Percentiles rank a stretch among this genome's conserved stretches.
These are phyloP conservation scores for Fusarium odoratissimum DNA, from an alignment of 2,329 filamentous ascomycete genomes.

Conservation along the genomic window DNA sequence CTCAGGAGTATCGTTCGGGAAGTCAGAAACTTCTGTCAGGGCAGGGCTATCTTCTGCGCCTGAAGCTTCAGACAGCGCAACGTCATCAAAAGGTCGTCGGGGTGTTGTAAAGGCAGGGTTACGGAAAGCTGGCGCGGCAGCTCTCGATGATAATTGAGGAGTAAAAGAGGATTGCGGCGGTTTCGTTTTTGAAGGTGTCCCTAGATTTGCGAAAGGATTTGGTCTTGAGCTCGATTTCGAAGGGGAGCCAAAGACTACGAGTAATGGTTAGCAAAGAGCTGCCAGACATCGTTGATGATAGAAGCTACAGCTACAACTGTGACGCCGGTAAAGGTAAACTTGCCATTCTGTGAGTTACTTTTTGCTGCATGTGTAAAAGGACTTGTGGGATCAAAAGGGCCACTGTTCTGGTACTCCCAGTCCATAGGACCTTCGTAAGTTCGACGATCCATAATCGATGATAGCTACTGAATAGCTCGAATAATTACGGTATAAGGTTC, in stretches of 20 bases:
- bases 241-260: conserved; percentile 53
- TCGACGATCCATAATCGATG: conserved; percentile 61
- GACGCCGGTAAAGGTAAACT: conserved; percentile 33
- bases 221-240: conserved; percentile 49
- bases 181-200: conserved; percentile 56
- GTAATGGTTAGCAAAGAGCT: conserved; percentile 7
- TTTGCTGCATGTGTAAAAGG: conserved; percentile 68
- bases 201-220: conserved; percentile 52
- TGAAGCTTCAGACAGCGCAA: conserved; percentile 65
- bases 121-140: conserved; percentile 65
- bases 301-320: background rate
- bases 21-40: conserved; percentile 67
- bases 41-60: conserved; percentile 71
- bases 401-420: conserved; percentile 71
- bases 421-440: conserved; percentile 73
- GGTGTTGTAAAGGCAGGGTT: conserved; percentile 75
- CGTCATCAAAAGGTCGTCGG: conserved; percentile 66
- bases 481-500: conserved; percentile 10
- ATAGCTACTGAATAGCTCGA: conserved; percentile 18
- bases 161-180: conserved; percentile 61
- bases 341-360: conserved; percentile 56
- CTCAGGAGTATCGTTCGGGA: conserved; percentile 64
- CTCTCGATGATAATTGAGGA: conserved; percentile 55
- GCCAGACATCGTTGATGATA: conserved; percentile 11
- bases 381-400: conserved; percentile 69